Base-by-base conservation (phyloP, 345 rosid genomes). In the Acer negundo region DNA sequence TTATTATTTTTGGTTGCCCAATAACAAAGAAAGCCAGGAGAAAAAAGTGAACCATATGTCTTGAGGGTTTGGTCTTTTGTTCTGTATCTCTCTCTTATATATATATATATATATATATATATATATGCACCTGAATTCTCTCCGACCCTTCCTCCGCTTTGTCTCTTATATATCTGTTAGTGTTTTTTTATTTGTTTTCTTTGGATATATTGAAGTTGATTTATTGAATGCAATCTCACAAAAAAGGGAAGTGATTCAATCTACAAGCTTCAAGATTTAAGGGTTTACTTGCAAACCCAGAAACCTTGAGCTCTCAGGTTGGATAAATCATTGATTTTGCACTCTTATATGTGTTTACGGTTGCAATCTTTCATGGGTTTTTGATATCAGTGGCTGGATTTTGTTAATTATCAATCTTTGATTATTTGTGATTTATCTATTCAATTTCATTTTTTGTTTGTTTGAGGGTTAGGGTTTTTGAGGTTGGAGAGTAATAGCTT, bases 381-480 rank as follows among this genome's bases (percentile, higher is more conserved):
- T 77, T 24, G 67, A 65, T 73, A 62, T 72, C 17, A 62, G 77
- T 62, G 58, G 81, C n/a, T 72, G 63, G 69, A 78, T 40, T 15
- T 69, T 76, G 63, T 44, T 53, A 31, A 73, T 68, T 75, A 51
- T 65, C 77, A 76, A 69, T 69, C 59, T 77, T 81, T 42, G 4
- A n/a, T 77, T 47, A 2, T 22, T 7, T 24, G 47, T 24, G 16
- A 53, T 70, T 73, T 72, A 63, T 76, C 3, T 71, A 53, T 76
- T 62, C 80, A 84, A 79, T 78, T 82, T 24, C 47, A 28, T 74
- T 77, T 9, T 42, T 73, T 38, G 81, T 40, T 77, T 38, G 81
- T 73, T 70, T 66, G 74, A 76, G 81, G 65, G 56, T 73, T 80
- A 80, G 84, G 87, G 80, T 80, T 80, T 78, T 79, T 70, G 76